Conservation (phyloP, 148 eudicot species). For the Dysphania ambrosioides region DNA sequence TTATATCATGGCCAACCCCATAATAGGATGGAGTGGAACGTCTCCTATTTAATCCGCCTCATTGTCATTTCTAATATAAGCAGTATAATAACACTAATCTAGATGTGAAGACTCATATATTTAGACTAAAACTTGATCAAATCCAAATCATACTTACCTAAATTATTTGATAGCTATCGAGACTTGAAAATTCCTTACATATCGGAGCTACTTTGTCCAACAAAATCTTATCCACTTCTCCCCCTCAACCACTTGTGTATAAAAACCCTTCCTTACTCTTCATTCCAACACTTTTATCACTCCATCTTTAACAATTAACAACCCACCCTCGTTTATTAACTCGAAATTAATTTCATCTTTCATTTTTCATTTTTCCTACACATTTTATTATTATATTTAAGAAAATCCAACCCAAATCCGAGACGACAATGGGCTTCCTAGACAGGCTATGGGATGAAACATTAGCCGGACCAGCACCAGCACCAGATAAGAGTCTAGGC, state of each 20-base stretch:
- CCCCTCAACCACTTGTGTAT: background rate
- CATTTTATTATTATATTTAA: too few relatives aligned
- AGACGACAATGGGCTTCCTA: conserved; percentile 57
- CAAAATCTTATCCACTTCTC: conserved; percentile 28
- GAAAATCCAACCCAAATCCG: too few relatives aligned
- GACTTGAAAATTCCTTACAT: conserved; percentile 15
- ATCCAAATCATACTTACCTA: conserved; percentile 18
- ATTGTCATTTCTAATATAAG: too few relatives aligned
- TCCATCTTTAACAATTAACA: background rate
- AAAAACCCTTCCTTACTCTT: background rate
- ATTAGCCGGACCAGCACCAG: conserved; percentile 68
- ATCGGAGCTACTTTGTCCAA: background rate
- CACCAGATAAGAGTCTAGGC: conserved; percentile 55
- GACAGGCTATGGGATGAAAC: conserved; percentile 81
- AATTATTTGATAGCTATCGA: conserved; percentile 5
- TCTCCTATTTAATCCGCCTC: too few relatives aligned
- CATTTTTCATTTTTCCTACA: too few relatives aligned
- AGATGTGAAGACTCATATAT: background rate
- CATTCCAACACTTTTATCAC: conserved; percentile 13
- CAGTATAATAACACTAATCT: background rate
- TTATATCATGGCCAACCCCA: too few relatives aligned
- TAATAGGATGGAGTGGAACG: too few relatives aligned
- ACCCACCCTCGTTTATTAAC: too few relatives aligned
- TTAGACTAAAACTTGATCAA: conserved; percentile 6
- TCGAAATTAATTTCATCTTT: too few relatives aligned